Conservation (phyloP, 1,284 basidiomycete genomes). For the Cutaneotrichosporon spelunceum region DNA sequence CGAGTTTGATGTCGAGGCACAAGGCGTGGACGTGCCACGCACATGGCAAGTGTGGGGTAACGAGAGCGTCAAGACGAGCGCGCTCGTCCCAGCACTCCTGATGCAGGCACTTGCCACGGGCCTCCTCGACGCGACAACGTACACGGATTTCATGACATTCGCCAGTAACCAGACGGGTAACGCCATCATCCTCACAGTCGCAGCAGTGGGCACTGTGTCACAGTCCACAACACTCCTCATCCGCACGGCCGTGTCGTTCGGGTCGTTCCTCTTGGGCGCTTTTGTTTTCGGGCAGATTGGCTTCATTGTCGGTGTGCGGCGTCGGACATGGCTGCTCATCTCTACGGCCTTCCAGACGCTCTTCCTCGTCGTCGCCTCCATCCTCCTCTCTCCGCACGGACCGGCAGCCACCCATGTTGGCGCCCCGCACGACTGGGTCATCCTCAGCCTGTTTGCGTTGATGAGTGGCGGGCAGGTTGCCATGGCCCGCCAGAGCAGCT, state of each 20-base stretch:
- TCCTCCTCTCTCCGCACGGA: conserved; percentile 38
- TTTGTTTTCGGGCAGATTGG: conserved; percentile 45
- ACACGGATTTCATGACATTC: conserved; percentile 47
- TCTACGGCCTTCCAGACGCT: conserved; percentile 32
- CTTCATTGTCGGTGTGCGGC: conserved; percentile 35
- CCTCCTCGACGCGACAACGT: conserved; percentile 49
- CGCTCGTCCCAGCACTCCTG: conserved; percentile 36
- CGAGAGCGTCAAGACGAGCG: conserved; percentile 30
- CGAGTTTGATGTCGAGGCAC: conserved; percentile 3
- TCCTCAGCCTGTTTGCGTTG: conserved; percentile 43
- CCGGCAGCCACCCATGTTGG: conserved; percentile 27
- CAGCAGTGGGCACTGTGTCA: conserved; percentile 31
- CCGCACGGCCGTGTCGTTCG: conserved; percentile 40
- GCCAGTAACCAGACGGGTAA: conserved; percentile 52
- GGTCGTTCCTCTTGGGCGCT: conserved; percentile 37
- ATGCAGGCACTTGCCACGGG: conserved; percentile 43
- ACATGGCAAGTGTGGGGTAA: conserved; percentile 27
- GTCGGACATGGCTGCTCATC: conserved; percentile 40
- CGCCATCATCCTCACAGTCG: conserved; percentile 49
- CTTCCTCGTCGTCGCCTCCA: conserved; percentile 31
- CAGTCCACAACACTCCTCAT: conserved; percentile 27
- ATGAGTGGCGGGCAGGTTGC: conserved; percentile 50
- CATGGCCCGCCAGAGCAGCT: conserved; percentile 39
- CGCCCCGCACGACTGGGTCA: conserved; percentile 38
- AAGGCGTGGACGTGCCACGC: not conserved